Conservation (phyloP, 108 stramenopile species). For the Bacterosira constricta region DNA sequence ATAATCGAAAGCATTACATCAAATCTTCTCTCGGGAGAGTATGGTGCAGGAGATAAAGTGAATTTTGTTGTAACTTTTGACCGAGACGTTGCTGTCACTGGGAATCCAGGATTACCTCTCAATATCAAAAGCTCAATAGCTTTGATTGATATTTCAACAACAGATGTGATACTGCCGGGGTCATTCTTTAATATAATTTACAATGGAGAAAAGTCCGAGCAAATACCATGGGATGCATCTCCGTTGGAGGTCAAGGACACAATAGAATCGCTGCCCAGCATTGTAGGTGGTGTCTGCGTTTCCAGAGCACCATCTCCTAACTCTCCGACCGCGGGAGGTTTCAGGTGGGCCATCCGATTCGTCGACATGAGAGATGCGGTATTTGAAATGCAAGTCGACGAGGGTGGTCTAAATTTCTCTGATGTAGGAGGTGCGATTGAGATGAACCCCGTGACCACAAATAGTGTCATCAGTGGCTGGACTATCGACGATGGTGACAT, state of each 20-base stretch:
- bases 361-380: conserved; percentile 23
- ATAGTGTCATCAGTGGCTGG: conserved; percentile 7
- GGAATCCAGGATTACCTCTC: conserved; percentile 40
- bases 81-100: conserved; percentile 41
- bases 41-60: conserved; percentile 50
- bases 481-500: conserved; percentile 11
- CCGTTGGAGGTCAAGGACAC: conserved; percentile 23
- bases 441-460: not conserved
- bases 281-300: conserved; percentile 22
- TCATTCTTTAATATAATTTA: conserved; percentile 33
- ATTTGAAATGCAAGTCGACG: conserved; percentile 9
- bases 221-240: conserved; percentile 35
- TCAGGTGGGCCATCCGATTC: conserved; percentile 45
- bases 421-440: not conserved
- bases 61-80: conserved; percentile 45
- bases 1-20: conserved; percentile 10
- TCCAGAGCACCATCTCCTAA: conserved; percentile 15
- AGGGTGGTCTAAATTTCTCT: conserved; percentile 11
- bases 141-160: conserved; percentile 17
- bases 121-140: conserved; percentile 21
- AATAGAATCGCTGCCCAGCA: conserved; percentile 13
- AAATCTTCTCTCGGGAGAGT: conserved; percentile 33
- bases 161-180: conserved; percentile 12
- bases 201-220: conserved; percentile 18
- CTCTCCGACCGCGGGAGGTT: conserved; percentile 9